Evolutionary conservation across 768 basidiomycete species (phyloP).

Genomic region (Epithele typhae): DNA sequence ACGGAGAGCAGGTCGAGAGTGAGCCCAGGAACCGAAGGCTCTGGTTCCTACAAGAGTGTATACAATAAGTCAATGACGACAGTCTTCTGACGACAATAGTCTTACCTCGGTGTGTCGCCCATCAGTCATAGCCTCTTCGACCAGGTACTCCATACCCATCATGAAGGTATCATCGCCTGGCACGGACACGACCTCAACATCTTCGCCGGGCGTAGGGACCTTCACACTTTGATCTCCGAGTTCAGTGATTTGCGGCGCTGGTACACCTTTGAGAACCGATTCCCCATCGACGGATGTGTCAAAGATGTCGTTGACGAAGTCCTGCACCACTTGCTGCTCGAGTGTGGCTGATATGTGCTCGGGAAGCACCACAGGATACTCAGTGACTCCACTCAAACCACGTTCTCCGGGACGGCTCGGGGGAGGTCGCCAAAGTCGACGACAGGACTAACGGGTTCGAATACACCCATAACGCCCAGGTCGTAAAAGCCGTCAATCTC

Average conservation of each 20-base stretch:
- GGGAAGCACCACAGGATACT: too few species aligned
- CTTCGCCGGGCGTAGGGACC: not conserved
- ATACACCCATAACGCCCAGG: constrained; percentile 5
- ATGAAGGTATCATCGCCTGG: not conserved
- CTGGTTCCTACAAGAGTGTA: constrained; percentile 7
- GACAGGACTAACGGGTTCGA: constrained; percentile 12
- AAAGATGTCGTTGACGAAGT: too few species aligned
- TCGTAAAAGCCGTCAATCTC: constrained; percentile 7
- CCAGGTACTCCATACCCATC: constrained; percentile 16
- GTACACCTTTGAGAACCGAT: too few species aligned
- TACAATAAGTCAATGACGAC: too few species aligned
- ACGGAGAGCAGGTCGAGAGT: too few species aligned
- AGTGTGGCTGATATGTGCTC: not conserved
- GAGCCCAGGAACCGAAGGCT: too few species aligned
- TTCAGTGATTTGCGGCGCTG: too few species aligned
- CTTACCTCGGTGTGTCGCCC: constrained; percentile 30
- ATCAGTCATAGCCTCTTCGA: constrained; percentile 32
- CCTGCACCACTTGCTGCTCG: too few species aligned
- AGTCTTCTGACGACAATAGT: not conserved
- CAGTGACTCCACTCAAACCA: too few species aligned
- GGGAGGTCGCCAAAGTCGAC: constrained; percentile 16
- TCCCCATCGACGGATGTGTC: too few species aligned
- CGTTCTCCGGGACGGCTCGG: constrained; percentile 3
- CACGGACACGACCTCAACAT: not conserved
- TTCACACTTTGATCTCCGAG: not conserved